Evolutionary conservation across 2,329 filamentous ascomycete species (phyloP).

Genomic region (Shiraia bambusicola): DNA sequence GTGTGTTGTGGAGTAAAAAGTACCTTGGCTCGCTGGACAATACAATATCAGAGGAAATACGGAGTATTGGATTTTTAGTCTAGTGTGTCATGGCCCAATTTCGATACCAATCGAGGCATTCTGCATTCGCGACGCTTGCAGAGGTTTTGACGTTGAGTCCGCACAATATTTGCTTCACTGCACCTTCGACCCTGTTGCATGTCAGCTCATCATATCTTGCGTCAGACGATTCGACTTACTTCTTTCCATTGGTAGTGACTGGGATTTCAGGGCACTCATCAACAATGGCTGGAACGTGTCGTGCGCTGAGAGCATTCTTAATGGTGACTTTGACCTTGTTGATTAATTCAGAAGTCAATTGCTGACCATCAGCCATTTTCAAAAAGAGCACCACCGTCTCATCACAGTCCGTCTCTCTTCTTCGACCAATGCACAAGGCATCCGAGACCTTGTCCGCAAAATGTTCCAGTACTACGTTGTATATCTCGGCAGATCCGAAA

Average conservation of each 20-base stretch:
- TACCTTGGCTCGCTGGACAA: too few species aligned
- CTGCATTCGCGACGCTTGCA: slow-evolving; percentile 89
- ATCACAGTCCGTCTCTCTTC: slow-evolving; percentile 70
- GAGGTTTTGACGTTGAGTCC: slow-evolving; percentile 84
- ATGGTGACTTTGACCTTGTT: slow-evolving; percentile 67
- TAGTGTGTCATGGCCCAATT: slow-evolving; percentile 58
- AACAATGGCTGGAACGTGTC: slow-evolving; percentile 84
- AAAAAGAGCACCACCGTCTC: slow-evolving; percentile 89
- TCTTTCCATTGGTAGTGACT: slow-evolving; percentile 92
- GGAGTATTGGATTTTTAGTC: neutral
- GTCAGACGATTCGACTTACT: slow-evolving; percentile 56
- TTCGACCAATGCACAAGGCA: slow-evolving; percentile 80
- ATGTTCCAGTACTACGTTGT: slow-evolving; percentile 85
- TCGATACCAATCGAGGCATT: slow-evolving; percentile 84
- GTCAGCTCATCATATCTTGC: slow-evolving; percentile 6
- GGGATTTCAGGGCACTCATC: slow-evolving; percentile 86
- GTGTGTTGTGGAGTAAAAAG: too few species aligned
- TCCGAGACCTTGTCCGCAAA: slow-evolving; percentile 80
- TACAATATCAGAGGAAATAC: too few species aligned
- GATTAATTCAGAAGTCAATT: slow-evolving; percentile 62
- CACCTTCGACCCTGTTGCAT: slow-evolving; percentile 75
- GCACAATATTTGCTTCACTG: slow-evolving; percentile 93
- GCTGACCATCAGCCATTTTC: slow-evolving; percentile 64
- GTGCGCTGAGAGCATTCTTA: slow-evolving; percentile 75
- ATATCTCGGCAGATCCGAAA: slow-evolving; percentile 93